phyloP scores from a whole-genome alignment of 768 basidiomycete genomes.

The Rhizopogon sp. region DNA sequence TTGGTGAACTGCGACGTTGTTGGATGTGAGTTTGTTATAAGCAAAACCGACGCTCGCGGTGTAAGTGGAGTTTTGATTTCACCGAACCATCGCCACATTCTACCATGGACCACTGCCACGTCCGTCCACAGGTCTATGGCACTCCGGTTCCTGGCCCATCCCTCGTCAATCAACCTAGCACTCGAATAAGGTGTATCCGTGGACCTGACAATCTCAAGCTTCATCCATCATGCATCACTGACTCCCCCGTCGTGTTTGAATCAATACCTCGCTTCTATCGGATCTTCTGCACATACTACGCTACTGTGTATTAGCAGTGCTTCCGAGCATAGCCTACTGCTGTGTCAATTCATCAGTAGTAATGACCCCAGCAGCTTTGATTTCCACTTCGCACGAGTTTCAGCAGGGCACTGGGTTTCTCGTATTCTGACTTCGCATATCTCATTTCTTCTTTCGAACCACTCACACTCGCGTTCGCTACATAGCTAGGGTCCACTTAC shows the following conservation, averaged over 20 bases:
- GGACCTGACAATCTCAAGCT: too few species aligned
- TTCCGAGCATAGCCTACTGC: background rate
- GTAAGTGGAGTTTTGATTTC: conserved; percentile 4
- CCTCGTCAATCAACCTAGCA: background rate
- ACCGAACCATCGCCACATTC: background rate
- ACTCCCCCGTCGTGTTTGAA: too few species aligned
- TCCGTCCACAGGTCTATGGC: background rate
- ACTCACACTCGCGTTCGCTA: background rate
- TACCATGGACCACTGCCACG: background rate
- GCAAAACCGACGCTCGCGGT: background rate
- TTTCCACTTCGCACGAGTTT: background rate
- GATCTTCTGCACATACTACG: background rate
- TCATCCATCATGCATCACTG: background rate
- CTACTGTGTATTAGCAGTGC: background rate
- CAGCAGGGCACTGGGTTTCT: background rate
- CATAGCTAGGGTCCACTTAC: background rate
- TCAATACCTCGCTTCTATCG: background rate
- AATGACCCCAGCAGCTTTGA: background rate
- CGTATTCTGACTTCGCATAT: background rate
- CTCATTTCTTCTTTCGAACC: background rate
- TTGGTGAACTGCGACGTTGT: conserved; percentile 9
- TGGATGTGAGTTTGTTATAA: background rate
- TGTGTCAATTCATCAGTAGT: background rate
- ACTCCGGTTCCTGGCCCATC: background rate
- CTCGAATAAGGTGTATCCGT: background rate